Evolutionary conservation across 352 stramenopile genomes (phyloP), one percentile per base, ranked within the genome.

Genomic region (Globisporangium polare): DNA sequence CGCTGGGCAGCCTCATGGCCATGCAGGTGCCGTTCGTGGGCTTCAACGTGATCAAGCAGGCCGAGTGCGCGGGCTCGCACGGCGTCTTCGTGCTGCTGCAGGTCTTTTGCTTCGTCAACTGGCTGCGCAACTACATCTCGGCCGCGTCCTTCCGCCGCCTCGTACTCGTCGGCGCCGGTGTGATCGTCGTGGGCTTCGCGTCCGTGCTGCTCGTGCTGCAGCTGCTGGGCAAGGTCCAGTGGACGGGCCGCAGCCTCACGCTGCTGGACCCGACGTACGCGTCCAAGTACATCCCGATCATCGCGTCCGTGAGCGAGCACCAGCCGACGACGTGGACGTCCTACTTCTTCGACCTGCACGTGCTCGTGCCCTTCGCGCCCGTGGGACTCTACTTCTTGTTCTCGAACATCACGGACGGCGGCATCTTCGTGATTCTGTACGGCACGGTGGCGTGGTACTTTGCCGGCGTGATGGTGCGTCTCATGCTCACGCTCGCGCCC

Each of bases 1-100:
- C 90, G 39, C 78, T 99, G 35, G 97, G 97, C 42, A 98, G 94
- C 29, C 65, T 97, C 24, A 83, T 98, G 62, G 97, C 97, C 12
- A 99, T 99, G 73, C 94, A 98, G 68, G 89, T 99, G 63, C 97
- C 97, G 0, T 98, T 99, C 35, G 97, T 99, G 9, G 97, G 97
- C 58, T 98, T 97, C 72, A 97, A 98, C 57, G 96, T 98, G 33
- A 80, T 99, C 39, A 90, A 91, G 67, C 83, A 95, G 61, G 87
- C 85, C 27, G 85, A 95, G 69, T 92, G 83, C 53, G 83, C 83
- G 1, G 83, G 80, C 46, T 94, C 80, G 37, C 85, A 88, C 65
- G 87, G 88, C 13, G 96, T 99, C n/a, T 99, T 99, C 72, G 68
- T 98, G 41, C 80, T 94, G 46, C 83, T 98, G 20, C 89, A 97